These are phyloP conservation scores for Pisolithus microcarpus DNA, from an alignment of 768 basidiomycete genomes.

Conservation along the genomic window DNA sequence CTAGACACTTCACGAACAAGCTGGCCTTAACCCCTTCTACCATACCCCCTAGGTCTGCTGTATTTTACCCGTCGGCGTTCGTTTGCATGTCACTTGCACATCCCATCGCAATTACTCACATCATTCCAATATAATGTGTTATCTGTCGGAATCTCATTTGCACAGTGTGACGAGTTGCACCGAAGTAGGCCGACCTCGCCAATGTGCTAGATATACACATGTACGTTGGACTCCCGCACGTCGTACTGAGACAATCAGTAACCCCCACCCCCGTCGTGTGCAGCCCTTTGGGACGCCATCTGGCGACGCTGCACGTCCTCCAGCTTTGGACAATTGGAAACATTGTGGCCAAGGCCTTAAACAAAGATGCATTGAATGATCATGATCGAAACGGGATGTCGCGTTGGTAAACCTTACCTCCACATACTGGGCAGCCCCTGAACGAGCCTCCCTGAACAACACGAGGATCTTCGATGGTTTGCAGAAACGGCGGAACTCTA, in stretches of 20 bases:
- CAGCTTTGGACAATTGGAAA: slow-evolving; percentile 93
- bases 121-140: slow-evolving; percentile 22
- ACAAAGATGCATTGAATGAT: not conserved
- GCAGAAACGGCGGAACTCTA: slow-evolving; percentile 91
- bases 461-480: slow-evolving; percentile 85
- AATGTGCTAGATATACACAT: not conserved
- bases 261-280: slow-evolving; percentile 54
- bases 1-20: slow-evolving; percentile 27
- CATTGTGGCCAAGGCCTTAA: slow-evolving; percentile 86
- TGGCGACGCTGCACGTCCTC: slow-evolving; percentile 89
- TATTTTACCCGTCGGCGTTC: slow-evolving; percentile 32
- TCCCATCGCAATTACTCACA: slow-evolving; percentile 32
- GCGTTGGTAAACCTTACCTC: slow-evolving; percentile 46
- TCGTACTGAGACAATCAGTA: slow-evolving; percentile 5
- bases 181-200: not conserved
- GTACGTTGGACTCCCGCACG: slow-evolving; percentile 7
- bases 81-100: slow-evolving; percentile 32
- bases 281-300: slow-evolving; percentile 78
- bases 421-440: slow-evolving; percentile 93
- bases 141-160: not conserved
- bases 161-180: not conserved
- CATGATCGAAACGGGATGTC: not conserved
- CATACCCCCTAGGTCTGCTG: slow-evolving; percentile 35
- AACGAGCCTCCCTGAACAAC: slow-evolving; percentile 68
- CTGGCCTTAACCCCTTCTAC: slow-evolving; percentile 27